Evolutionary conservation across 116 monocot genomes (phyloP), one percentile per base, ranked within the genome.

Genomic region (Posidonia oceanica): DNA sequence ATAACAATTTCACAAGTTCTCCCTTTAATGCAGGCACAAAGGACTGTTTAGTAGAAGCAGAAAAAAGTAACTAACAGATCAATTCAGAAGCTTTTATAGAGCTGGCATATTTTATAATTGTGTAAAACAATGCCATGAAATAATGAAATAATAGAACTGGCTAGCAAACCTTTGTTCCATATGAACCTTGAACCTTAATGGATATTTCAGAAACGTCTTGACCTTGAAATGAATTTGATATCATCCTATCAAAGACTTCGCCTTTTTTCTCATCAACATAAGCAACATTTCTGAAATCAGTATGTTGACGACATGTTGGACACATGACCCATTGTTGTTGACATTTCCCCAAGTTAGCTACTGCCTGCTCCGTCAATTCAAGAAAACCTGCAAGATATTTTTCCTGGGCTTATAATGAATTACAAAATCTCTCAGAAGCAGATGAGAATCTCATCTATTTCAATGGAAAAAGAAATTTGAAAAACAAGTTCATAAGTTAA

Each of bases 231-330:
- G 68, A 44, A 69, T 66, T 76, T 79, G 72, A 39, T 18, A 18
- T 55, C 58, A 29, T 62, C 55, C 17, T 44, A 61, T 79, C 70
- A 73, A 37, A 69, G 64, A 29, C 22, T 16, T 69, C 69, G 39
- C 59, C 67, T 72, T 66, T 75, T 68, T 81, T 91, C 71, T 96
- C 91, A 72, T 78, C 78, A 54, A 87, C 96, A 83, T 80, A 96
- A 70, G 89, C 96, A 72, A 96, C 85, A 38, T 88, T 75, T 37
- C 80, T 80, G 36, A 83, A 69, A 73, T 88, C 87, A 39, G 96
- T 86, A 48, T 81, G 89, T 63, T 87, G 91, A 68, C 96, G 96
- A 64, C 96, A 96, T 66, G 91, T 91, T 23, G 96, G 96, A 67
- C 96, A 96, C 81, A 87, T 85, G 58, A 91, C 78, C 91, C 91